phyloP scores from a whole-genome alignment of 2,329 filamentous ascomycete genomes.

The Fusarium musae region DNA sequence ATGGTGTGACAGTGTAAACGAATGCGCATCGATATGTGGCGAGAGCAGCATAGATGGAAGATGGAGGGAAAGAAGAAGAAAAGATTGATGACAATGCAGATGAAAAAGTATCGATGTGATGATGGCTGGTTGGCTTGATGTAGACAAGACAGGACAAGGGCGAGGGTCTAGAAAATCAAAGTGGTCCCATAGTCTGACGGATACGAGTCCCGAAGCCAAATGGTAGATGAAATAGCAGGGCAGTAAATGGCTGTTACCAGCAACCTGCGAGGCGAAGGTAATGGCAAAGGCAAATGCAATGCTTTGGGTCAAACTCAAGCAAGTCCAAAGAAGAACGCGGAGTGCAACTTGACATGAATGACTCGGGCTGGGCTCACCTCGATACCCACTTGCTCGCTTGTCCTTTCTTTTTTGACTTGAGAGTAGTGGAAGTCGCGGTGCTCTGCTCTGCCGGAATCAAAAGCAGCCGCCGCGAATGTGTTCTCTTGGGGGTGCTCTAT shows the following conservation, averaged over 20 bases:
- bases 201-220: slow-evolving; percentile 19
- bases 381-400: slow-evolving; percentile 41
- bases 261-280: slow-evolving; percentile 41
- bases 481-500: slow-evolving; percentile 24
- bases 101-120: slow-evolving; percentile 31
- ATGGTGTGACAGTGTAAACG: slow-evolving; percentile 26
- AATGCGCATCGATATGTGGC: slow-evolving; percentile 21
- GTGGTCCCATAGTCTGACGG: slow-evolving; percentile 40
- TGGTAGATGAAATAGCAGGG: slow-evolving; percentile 28
- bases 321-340: slow-evolving; percentile 39
- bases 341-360: slow-evolving; percentile 48
- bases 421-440: slow-evolving; percentile 24
- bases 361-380: slow-evolving; percentile 49
- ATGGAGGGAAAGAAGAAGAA: slow-evolving; percentile 17
- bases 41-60: slow-evolving; percentile 19
- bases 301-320: slow-evolving; percentile 21
- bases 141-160: slow-evolving; percentile 34
- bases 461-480: slow-evolving; percentile 22
- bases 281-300: background rate
- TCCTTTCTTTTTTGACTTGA: slow-evolving; percentile 25
- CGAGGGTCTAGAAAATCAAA: slow-evolving; percentile 35
- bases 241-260: slow-evolving; percentile 46
- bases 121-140: slow-evolving; percentile 33
- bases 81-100: slow-evolving; percentile 18
- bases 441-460: slow-evolving; percentile 14